These are phyloP conservation scores for Rosa multiflora DNA, from an alignment of 306 rosid genomes.

Conservation along the genomic window DNA sequence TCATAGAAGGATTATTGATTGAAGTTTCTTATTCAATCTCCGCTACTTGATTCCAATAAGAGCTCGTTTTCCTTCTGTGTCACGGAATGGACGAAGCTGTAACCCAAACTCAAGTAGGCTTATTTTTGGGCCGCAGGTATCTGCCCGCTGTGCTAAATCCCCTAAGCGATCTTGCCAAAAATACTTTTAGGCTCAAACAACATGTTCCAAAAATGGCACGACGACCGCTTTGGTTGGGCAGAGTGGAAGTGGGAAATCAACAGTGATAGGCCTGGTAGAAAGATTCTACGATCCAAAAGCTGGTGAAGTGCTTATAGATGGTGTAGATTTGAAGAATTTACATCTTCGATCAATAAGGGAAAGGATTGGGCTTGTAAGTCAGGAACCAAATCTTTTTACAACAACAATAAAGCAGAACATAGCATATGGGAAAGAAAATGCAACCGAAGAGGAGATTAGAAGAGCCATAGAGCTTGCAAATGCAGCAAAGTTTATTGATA, in stretches of 20 bases:
- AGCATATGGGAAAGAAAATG: constrained; percentile 77
- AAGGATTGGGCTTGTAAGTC: constrained; percentile 84
- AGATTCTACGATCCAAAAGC: constrained; percentile 88
- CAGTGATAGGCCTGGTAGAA: constrained; percentile 69
- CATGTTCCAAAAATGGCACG: constrained; percentile 60
- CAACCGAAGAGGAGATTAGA: constrained; percentile 65
- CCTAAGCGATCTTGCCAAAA: too few relatives aligned
- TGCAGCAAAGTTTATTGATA: constrained; percentile 83
- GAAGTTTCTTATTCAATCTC: too few relatives aligned
- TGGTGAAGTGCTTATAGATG: constrained; percentile 81
- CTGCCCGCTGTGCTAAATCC: too few relatives aligned
- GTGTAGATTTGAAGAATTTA: constrained; percentile 54
- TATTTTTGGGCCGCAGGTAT: too few relatives aligned
- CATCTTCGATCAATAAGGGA: constrained; percentile 71
- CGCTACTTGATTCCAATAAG: too few relatives aligned
- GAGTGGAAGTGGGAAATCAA: constrained; percentile 96
- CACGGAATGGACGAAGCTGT: too few relatives aligned
- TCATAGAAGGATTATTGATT: too few relatives aligned
- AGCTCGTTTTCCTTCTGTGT: too few relatives aligned
- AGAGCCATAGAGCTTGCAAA: constrained; percentile 69
- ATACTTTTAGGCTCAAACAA: too few relatives aligned
- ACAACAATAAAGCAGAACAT: constrained; percentile 68
- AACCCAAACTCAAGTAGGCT: too few relatives aligned
- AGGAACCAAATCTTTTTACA: constrained; percentile 74
- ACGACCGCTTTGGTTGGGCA: constrained; percentile 88